Base-by-base conservation (phyloP, 2,329 filamentous ascomycete genomes). In the Leptographium radiaticola region DNA sequence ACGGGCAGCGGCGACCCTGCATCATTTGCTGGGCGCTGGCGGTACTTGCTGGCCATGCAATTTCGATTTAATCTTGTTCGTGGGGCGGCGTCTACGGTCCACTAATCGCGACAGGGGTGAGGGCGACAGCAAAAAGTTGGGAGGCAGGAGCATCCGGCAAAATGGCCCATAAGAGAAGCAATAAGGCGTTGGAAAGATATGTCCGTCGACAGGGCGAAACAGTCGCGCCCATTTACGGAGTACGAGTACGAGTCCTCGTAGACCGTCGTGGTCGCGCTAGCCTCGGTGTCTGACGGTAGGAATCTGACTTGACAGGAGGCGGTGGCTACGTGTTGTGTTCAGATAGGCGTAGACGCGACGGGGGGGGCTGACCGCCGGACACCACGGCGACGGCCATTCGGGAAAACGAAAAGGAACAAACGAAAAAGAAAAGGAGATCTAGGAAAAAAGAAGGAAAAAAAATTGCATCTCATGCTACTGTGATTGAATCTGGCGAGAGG, bases 41-140 rank as follows among this genome's bases (percentile, higher is more conserved):
- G 53, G 49, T 48, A 51, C 45, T 51, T 52, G 51, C 13, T 50
- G 43, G 51, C 47, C 47, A 46, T 56, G 57, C 42, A 57, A 59
- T 57, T 58, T 59, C 53, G 56, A 55, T 56, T 57, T 59, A 59
- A 59, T 59, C 56, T 57, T 54, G 52, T 43, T 53, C 57, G 51
- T 58, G 57, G 57, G 55, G 53, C 55, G 49, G 43, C 30, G 25
- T 25, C 25, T 2, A 12, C 10, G 57, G 38, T 46, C 57, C 57
- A 59, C 57, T 56, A 13, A 46, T 49, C 18, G 10, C 12, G 40
- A 55, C 53, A 53, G 53, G 55, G 55, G 49, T 42, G 25, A 36
- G 49, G 49, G 49, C 20, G 20, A 25, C 33, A 15, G 31, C 13
- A 49, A 38, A 49, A 38, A 53, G 40, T 30, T 20, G 33, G 51